phyloP scores from a whole-genome alignment of 2,329 filamentous ascomycete genomes.

The Colletotrichum karsti region DNA sequence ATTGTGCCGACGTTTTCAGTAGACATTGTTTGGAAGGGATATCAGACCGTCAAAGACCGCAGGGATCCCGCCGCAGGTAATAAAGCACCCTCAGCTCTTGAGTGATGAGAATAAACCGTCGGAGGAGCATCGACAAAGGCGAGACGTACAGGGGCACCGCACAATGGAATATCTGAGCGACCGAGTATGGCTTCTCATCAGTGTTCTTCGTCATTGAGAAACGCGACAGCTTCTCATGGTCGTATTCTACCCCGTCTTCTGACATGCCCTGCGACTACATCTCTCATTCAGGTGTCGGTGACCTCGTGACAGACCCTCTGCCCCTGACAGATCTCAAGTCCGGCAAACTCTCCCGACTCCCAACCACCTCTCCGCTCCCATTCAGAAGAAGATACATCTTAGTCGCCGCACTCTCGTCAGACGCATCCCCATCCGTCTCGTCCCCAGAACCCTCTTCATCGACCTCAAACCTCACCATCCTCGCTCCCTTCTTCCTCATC shows the following conservation, averaged over 20 bases:
- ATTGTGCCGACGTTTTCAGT: too few species aligned
- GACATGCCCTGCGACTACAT: background rate
- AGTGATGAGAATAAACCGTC: too few species aligned
- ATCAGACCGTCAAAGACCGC: too few species aligned
- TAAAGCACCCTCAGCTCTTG: too few species aligned
- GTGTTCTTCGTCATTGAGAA: background rate
- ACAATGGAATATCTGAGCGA: too few species aligned
- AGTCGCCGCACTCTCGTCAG: background rate
- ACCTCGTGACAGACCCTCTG: constrained; percentile 10
- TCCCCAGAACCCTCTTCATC: background rate
- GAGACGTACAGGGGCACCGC: too few species aligned
- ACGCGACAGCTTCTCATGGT: background rate
- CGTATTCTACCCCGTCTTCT: background rate
- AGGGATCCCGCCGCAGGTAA: too few species aligned
- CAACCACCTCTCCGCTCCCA: constrained; percentile 11
- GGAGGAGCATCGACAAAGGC: too few species aligned
- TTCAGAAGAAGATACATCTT: constrained; percentile 9
- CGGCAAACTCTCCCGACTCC: constrained; percentile 17
- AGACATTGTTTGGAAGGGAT: too few species aligned
- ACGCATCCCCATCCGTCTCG: background rate
- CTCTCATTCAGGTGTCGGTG: background rate
- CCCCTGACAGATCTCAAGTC: constrained; percentile 21
- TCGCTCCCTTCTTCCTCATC: background rate
- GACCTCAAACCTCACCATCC: constrained; percentile 1
- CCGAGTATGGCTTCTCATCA: too few species aligned